A percentile compares a stretch with the other conserved stretches of the same genome.
Evolutionary conservation across 306 rosid genomes (phyloP).

Genomic region (Trifolium pratense): DNA sequence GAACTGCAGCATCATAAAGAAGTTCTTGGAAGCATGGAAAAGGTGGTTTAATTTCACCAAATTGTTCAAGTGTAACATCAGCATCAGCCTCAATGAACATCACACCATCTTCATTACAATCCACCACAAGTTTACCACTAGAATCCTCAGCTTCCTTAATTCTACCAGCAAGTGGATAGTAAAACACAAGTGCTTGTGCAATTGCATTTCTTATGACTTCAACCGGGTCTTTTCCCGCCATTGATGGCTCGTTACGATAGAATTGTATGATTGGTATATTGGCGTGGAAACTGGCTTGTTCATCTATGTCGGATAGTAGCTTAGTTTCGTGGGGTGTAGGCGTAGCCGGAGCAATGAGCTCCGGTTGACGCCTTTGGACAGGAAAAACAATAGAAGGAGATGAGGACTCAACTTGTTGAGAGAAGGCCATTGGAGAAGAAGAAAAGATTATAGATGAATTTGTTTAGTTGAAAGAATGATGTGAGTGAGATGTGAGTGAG

Average conservation of each 20-base stretch:
- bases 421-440: not conserved
- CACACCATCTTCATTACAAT: conserved; percentile 55
- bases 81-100: conserved; percentile 50
- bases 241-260: not conserved
- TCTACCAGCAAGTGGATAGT: conserved; percentile 34
- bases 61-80: conserved; percentile 30
- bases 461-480: not conserved
- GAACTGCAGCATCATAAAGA: conserved; percentile 47
- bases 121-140: conserved; percentile 40
- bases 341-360: conserved; percentile 25
- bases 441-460: not conserved
- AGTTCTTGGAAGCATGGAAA: conserved; percentile 55
- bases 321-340: conserved; percentile 26
- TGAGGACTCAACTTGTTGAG: not conserved
- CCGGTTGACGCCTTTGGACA: not conserved
- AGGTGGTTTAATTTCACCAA: conserved; percentile 48
- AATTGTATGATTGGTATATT: not conserved
- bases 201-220: conserved; percentile 33
- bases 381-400: not conserved
- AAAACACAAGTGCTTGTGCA: conserved; percentile 26
- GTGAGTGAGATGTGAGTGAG: not conserved
- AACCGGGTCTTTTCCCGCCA: conserved; percentile 40
- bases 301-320: conserved; percentile 27
- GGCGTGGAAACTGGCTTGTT: not conserved
- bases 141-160: conserved; percentile 22